These are phyloP conservation scores for Colletotrichum sansevieriae DNA, from an alignment of 2,329 filamentous ascomycete species.

Conservation along the genomic window DNA sequence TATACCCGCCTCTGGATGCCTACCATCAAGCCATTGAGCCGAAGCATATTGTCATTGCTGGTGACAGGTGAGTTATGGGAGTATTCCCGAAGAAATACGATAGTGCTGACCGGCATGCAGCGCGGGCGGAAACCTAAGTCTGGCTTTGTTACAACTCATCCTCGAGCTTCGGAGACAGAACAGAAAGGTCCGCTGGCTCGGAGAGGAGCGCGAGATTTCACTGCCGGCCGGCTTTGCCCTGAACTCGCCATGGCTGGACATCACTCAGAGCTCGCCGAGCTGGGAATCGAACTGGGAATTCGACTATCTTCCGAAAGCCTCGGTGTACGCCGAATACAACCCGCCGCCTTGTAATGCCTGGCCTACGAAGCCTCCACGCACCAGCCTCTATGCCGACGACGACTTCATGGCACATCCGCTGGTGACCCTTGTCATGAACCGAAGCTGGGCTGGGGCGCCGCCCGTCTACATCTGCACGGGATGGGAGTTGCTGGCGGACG, in stretches of 20 bases:
- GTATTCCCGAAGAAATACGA: neutral
- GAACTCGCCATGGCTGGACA: conserved; percentile 79
- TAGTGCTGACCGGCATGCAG: conserved; percentile 51
- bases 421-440: conserved; percentile 70
- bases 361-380: conserved; percentile 68
- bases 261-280: conserved; percentile 73
- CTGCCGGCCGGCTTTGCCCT: conserved; percentile 75
- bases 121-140: conserved; percentile 79
- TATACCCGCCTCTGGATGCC: conserved; percentile 78
- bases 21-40: conserved; percentile 75
- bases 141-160: conserved; percentile 76
- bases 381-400: conserved; percentile 68
- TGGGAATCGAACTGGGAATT: conserved; percentile 64
- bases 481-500: conserved; percentile 79
- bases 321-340: conserved; percentile 45
- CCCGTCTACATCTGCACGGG: conserved; percentile 78
- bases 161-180: conserved; percentile 69
- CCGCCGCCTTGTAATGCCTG: conserved; percentile 65
- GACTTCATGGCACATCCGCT: conserved; percentile 74
- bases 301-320: conserved; percentile 73
- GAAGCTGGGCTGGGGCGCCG: conserved; percentile 71
- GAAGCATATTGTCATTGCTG: conserved; percentile 76
- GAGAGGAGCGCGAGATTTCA: conserved; percentile 68
- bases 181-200: conserved; percentile 70
- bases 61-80: conserved; percentile 68